Evolutionary conservation across 352 stramenopile species (phyloP), one percentile per base, ranked within the genome.

Genomic region (Plasmopara muralis): DNA sequence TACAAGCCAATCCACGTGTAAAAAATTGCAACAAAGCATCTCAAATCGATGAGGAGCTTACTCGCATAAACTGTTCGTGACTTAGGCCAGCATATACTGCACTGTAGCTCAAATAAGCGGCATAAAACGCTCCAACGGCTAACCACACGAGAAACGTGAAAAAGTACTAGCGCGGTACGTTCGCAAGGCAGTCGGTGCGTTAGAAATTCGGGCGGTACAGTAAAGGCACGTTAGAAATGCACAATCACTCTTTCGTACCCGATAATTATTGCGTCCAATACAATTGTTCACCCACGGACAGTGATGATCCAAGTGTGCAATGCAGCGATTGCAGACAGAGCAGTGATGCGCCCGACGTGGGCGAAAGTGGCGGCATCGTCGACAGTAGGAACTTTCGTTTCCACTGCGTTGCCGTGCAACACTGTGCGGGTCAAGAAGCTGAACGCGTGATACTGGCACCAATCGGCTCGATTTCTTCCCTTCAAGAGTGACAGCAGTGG

Each of bases 221-320:
- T 9, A 15, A 37, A 20, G 6, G 4, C 16, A 52, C 12, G 33
- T 25, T 50, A 41, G 31, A 31, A 40, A 16, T 33, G 9, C 6
- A 50, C 9, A 28, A 53, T 18, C 16, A 29, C 38, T 9, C 46
- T 30, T 33, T n/a, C 69, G 12, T 73, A 85, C 74, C 45, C 72
- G 97, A 75, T 98, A 96, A 70, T 99, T 99, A 55, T 92, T 81
- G 41, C 96, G 91, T 41, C 94, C 95, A 46, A 99, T 85, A 64
- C 93, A 98, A 74, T 98, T 98, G 65, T 98, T 98, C 6, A 98
- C 83, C 94, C 94, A 98, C n/a, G 93, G 93, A 56, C 94, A 97
- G 68, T 98, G 92, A 78, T 98, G 95, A 64, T 99, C 96, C 90
- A 99, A 97, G 66, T 97, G 92, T 37, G 96, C 83, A 47, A 97